Conservation (phyloP, 1,139 yeast genomes). For the Hansenula lynferdii region DNA sequence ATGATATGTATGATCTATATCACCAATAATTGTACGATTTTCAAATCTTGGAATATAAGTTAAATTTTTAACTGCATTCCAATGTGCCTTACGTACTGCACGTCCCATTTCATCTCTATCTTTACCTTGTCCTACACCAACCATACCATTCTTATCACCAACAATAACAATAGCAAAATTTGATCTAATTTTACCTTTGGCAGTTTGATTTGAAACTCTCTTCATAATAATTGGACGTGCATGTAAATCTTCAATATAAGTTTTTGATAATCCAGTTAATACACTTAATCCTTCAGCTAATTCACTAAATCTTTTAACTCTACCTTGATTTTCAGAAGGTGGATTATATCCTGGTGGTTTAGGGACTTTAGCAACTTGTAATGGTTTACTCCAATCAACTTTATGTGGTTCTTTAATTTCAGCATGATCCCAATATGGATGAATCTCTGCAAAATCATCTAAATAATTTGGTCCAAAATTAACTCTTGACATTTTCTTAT, state of each 20-base stretch:
- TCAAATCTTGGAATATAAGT: constrained; percentile 82
- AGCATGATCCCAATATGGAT: constrained; percentile 54
- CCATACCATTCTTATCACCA: constrained; percentile 91
- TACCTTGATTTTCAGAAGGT: constrained; percentile 5
- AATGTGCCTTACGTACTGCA: constrained; percentile 83
- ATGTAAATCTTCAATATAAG: constrained; percentile 58
- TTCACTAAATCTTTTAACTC: constrained; percentile 8
- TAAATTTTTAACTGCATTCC: constrained; percentile 91
- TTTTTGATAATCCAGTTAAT: constrained; percentile 70
- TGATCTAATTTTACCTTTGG: constrained; percentile 87
- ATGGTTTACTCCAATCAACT: constrained; percentile 36
- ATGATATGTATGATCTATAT: constrained; percentile 77
- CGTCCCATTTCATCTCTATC: constrained; percentile 73
- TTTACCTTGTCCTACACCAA: constrained; percentile 95
- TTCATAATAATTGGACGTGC: constrained; percentile 69
- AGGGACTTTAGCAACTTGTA: constrained; percentile 36
- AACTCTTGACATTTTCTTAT: constrained; percentile 29
- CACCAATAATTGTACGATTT: constrained; percentile 86
- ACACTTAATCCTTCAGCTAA: constrained; percentile 57
- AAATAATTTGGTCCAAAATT: constrained; percentile 57
- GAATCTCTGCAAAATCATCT: constrained; percentile 54
- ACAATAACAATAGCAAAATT: constrained; percentile 85
- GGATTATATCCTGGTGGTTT: constrained; percentile 19
- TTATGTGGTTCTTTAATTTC: constrained; percentile 35
- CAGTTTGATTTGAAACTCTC: constrained; percentile 87